Evolutionary conservation across 306 rosid species (phyloP).

Genomic region (Betula pendula): DNA sequence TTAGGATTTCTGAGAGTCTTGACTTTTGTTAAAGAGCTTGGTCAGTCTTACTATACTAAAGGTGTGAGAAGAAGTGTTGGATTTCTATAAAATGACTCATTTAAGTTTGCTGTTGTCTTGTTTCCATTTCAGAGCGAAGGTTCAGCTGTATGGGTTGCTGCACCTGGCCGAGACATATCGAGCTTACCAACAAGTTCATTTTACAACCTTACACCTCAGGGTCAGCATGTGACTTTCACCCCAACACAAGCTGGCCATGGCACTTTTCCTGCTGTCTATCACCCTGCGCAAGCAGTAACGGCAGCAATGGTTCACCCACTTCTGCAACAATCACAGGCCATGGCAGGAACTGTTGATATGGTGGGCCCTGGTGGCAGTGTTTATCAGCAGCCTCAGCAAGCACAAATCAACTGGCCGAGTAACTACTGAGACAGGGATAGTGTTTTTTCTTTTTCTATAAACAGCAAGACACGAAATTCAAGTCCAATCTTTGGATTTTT

Average conservation of each 20-base stretch:
- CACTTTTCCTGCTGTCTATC: constrained; percentile 78
- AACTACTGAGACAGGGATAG: constrained; percentile 59
- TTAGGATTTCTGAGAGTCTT: not conserved
- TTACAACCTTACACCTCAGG: constrained; percentile 87
- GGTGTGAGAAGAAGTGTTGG: not conserved
- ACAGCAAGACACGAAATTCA: constrained; percentile 45
- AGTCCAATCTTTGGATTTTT: constrained; percentile 44
- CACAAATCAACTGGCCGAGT: constrained; percentile 91
- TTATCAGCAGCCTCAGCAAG: constrained; percentile 90
- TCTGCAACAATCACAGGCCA: constrained; percentile 90
- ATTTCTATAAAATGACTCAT: constrained; percentile 4
- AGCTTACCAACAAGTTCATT: constrained; percentile 77
- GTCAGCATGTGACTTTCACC: constrained; percentile 80
- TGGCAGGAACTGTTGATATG: constrained; percentile 93
- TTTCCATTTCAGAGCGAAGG: constrained; percentile 76
- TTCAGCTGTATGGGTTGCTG: constrained; percentile 90
- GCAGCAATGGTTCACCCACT: constrained; percentile 86
- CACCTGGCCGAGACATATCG: constrained; percentile 84
- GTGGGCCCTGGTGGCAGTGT: constrained; percentile 89
- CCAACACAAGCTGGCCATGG: constrained; percentile 92
- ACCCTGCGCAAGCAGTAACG: constrained; percentile 86
- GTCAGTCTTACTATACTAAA: not conserved
- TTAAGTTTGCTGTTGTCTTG: not conserved
- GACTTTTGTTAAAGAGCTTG: not conserved
- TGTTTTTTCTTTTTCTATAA: constrained; percentile 25